Evolutionary conservation across 169 alveolate species (phyloP).

Genomic region (Plasmodium sp.): DNA sequence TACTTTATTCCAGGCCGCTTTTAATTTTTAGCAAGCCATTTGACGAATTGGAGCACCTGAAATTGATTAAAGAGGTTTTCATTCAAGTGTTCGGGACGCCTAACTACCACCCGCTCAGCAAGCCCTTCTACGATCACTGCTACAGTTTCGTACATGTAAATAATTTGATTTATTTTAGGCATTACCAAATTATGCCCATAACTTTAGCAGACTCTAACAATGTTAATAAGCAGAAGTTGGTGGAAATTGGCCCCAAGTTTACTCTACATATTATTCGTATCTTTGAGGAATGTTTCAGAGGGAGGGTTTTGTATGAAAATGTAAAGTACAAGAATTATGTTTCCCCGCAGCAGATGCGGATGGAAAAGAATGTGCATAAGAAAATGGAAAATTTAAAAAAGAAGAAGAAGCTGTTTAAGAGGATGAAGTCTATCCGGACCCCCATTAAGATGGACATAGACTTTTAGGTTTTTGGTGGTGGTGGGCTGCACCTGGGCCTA

Average conservation of each 20-base stretch:
- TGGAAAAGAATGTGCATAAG: conserved; percentile 12
- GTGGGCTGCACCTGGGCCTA: background rate
- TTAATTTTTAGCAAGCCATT: conserved; percentile 93
- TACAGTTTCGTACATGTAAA: conserved; percentile 91
- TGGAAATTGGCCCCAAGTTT: conserved; percentile 86
- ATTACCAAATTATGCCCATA: conserved; percentile 90
- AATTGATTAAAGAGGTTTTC: conserved; percentile 80
- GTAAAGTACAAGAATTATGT: conserved; percentile 26
- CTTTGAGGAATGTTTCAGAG: conserved; percentile 65
- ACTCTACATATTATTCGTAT: conserved; percentile 62
- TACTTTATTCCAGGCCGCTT: conserved; percentile 95
- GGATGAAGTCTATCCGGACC: background rate
- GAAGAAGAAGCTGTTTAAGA: background rate
- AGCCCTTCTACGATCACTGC: conserved; percentile 97
- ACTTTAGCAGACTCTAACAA: conserved; percentile 83
- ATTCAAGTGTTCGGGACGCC: conserved; percentile 92
- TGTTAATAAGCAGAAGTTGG: conserved; percentile 87
- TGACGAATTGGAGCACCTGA: conserved; percentile 78
- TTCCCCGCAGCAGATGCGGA: conserved; percentile 23
- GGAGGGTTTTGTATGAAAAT: conserved; percentile 56
- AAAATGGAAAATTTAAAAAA: conserved; percentile 11
- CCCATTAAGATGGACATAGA: conserved; percentile 62
- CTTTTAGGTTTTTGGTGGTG: background rate
- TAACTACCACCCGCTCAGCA: conserved; percentile 96
- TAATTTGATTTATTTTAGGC: conserved; percentile 93